These are phyloP conservation scores for Knufia fluminis DNA, from an alignment of 2,329 filamentous ascomycete species.

Conservation along the genomic window DNA sequence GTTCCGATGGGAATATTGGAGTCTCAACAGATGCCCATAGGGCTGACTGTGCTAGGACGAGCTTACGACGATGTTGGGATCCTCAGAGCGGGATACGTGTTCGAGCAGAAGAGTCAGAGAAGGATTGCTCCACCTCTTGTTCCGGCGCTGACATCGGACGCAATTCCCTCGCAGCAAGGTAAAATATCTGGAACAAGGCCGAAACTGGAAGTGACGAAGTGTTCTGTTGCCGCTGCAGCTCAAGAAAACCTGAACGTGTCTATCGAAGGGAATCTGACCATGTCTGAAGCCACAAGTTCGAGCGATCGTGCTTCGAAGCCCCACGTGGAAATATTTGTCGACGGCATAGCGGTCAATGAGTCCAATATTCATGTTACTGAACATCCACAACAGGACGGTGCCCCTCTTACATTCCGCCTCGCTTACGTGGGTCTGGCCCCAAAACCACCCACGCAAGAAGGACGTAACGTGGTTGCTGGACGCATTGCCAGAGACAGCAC, in stretches of 20 bases:
- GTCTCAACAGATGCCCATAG: slow-evolving; percentile 23
- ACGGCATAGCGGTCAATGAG: slow-evolving; percentile 4
- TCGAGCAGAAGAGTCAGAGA: slow-evolving; percentile 16
- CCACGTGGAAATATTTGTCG: slow-evolving; percentile 11
- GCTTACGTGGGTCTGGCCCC: background rate
- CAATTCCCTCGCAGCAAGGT: background rate
- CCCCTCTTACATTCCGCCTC: too few relatives aligned
- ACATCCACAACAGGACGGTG: background rate
- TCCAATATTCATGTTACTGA: background rate
- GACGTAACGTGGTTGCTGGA: slow-evolving; percentile 11
- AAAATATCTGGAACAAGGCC: background rate
- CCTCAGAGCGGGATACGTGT: slow-evolving; percentile 22
- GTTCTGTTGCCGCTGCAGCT: background rate
- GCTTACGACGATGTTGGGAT: slow-evolving; percentile 25
- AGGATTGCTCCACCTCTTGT: slow-evolving; percentile 11
- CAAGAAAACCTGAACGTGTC: background rate
- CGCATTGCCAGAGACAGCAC: slow-evolving; percentile 13
- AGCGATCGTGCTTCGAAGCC: background rate
- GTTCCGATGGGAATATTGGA: slow-evolving; percentile 25
- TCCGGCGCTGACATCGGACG: slow-evolving; percentile 7
- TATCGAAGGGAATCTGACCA: too few relatives aligned
- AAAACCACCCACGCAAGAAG: slow-evolving; percentile 9
- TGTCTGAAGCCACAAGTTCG: too few relatives aligned
- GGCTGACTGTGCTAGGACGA: slow-evolving; percentile 22
- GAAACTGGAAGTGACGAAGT: background rate